Evolutionary conservation across 352 stramenopile species (phyloP), one percentile per base, ranked within the genome.

Genomic region (Phytopythium litorale): DNA sequence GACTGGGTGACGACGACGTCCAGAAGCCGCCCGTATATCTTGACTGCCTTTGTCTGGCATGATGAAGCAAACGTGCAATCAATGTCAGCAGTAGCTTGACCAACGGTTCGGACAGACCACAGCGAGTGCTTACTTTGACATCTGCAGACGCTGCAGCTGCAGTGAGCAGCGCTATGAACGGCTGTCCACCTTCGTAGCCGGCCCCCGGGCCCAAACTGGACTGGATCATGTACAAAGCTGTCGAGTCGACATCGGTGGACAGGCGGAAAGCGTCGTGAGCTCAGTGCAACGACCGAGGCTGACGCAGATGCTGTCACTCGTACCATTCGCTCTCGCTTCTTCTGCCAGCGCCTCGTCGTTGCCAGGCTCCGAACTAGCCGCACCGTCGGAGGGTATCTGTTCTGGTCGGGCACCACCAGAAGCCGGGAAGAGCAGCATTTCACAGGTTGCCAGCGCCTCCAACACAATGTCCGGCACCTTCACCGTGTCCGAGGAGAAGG

Each of bases 221-320:
- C 16, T 82, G 69, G 5, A 91, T 52, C 4, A 89, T 67, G 56
- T 79, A 85, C 19, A 32, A 62, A 7, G 71, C 81, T 91, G 15
- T 2, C 9, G 65, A 23, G 16, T 5, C 38, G 49, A 59, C 25
- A 56, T 12, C n/a, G 3, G 35, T 48, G 4, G 45, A 16, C 28
- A 38, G 37, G 11, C 2, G 8, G 11, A 30, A 30, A 18, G 23
- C n/a, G 21, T 30, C 23, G 6, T 48, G 42, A 48, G 42, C 42
- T 7, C 42, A 21, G 6, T 19, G 42, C 7, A 25, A 0, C 6
- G 42, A 7, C 1, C 9, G 0, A 30, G 7, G 7, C 7, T 12
- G 4, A 15, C 18, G n/a, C 6, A 19, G 35, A 16, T 40, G 35
- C 35, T 40, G 35, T 15, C 35, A 30, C 9, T 5, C 46, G 11